Evolutionary conservation across 2,329 filamentous ascomycete species (phyloP).

Genomic region (Raffaelea arxii): DNA sequence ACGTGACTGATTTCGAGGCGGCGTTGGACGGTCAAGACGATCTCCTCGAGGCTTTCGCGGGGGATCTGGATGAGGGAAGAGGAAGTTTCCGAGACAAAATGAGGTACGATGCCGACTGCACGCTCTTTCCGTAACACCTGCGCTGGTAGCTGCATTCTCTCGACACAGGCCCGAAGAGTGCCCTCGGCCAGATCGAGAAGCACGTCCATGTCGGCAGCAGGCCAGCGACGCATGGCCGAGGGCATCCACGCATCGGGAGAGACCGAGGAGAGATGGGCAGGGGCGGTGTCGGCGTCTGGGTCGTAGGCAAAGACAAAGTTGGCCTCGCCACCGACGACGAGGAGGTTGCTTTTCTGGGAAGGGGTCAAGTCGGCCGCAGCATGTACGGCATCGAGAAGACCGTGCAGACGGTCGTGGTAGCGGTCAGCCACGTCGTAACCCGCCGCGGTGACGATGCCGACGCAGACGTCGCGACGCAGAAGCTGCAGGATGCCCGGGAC

Average conservation of each 20-base stretch:
- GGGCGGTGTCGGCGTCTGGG: constrained; percentile 49
- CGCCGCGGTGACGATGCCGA: constrained; percentile 94
- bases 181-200: constrained; percentile 86
- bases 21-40: constrained; percentile 87
- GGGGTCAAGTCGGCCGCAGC: constrained; percentile 38
- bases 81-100: constrained; percentile 17
- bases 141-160: constrained; percentile 70
- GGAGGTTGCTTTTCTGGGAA: constrained; percentile 63
- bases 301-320: constrained; percentile 89
- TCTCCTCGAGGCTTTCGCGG: constrained; percentile 89
- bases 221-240: constrained; percentile 69
- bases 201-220: constrained; percentile 62
- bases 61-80: constrained; percentile 45
- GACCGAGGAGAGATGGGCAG: constrained; percentile 60
- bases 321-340: constrained; percentile 92
- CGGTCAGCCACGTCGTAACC: constrained; percentile 81
- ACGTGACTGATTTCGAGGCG: constrained; percentile 74
- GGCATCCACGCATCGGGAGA: constrained; percentile 61
- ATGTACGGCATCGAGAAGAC: constrained; percentile 72
- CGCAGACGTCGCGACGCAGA: constrained; percentile 65
- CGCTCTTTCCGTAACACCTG: constrained; percentile 79
- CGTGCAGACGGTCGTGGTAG: constrained; percentile 81
- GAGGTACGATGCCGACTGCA: constrained; percentile 66
- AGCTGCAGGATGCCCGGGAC: constrained; percentile 59
- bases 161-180: constrained; percentile 72